These are phyloP conservation scores for Elongisporangium undulatum DNA, from an alignment of 352 stramenopile species.

Conservation along the genomic window DNA sequence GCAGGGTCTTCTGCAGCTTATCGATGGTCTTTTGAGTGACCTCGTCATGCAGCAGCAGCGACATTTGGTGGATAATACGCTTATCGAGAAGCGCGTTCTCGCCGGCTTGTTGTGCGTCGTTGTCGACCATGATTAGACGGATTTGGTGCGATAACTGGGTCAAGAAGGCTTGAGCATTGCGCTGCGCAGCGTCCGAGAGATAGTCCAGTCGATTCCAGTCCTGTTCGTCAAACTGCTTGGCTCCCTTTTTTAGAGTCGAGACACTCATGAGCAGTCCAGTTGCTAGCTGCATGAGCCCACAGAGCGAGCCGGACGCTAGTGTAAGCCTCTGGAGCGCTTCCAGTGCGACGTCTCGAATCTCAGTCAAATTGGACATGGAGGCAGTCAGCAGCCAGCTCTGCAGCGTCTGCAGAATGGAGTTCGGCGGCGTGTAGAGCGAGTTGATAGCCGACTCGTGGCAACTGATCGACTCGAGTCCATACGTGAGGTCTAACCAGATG, in stretches of 20 bases:
- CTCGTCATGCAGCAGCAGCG: slow-evolving; percentile 26
- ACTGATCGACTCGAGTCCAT: slow-evolving; percentile 41
- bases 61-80: slow-evolving; percentile 48
- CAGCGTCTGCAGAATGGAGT: slow-evolving; percentile 51
- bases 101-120: slow-evolving; percentile 14
- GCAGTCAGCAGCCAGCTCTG: slow-evolving; percentile 67
- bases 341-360: slow-evolving; percentile 60
- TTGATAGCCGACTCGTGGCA: slow-evolving; percentile 49
- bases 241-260: slow-evolving; percentile 4
- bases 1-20: background rate
- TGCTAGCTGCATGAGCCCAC: slow-evolving; percentile 67
- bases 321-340: slow-evolving; percentile 53
- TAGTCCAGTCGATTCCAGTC: slow-evolving; percentile 57
- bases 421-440: slow-evolving; percentile 41
- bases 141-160: slow-evolving; percentile 36
- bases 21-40: slow-evolving; percentile 10
- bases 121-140: slow-evolving; percentile 45
- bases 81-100: slow-evolving; percentile 47
- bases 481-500: slow-evolving; percentile 25
- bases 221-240: slow-evolving; percentile 23
- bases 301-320: slow-evolving; percentile 77
- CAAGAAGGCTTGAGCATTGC: slow-evolving; percentile 40
- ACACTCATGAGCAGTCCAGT: slow-evolving; percentile 59
- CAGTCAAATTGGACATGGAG: slow-evolving; percentile 32
- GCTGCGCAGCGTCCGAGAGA: slow-evolving; percentile 36